Conservation (phyloP, 1,284 basidiomycete genomes). For the Tremellales sp. region DNA sequence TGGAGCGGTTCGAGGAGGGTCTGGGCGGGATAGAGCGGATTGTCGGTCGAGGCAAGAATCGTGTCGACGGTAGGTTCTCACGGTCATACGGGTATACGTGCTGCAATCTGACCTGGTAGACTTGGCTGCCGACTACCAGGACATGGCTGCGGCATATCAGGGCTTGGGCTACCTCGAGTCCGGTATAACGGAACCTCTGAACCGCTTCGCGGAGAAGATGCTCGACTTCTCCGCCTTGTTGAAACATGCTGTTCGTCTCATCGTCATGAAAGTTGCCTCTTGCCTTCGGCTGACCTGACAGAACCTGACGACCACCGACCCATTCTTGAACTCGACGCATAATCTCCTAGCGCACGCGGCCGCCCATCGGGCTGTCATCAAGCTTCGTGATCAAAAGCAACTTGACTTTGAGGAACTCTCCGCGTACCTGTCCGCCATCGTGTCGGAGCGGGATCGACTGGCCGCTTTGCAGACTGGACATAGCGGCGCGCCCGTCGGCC, state of each 20-base stretch:
- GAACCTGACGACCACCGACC: constrained; percentile 81
- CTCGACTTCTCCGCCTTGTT: constrained; percentile 84
- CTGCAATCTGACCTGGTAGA: constrained; percentile 55
- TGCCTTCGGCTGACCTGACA: constrained; percentile 35
- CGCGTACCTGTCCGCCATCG: constrained; percentile 87
- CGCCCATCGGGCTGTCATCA: constrained; percentile 84
- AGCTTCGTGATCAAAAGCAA: constrained; percentile 95
- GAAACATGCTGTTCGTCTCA: constrained; percentile 64
- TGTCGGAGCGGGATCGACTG: constrained; percentile 84
- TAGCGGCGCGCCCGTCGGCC: constrained; percentile 55
- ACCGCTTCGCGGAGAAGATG: constrained; percentile 91
- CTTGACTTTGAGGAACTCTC: constrained; percentile 97
- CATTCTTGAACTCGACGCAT: constrained; percentile 82
- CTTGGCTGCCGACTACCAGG: constrained; percentile 93
- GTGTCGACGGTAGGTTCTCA: constrained; percentile 74
- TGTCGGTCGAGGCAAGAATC: constrained; percentile 66
- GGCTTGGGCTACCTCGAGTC: constrained; percentile 96
- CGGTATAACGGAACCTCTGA: constrained; percentile 93
- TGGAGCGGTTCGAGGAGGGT: constrained; percentile 94
- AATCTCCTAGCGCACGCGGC: constrained; percentile 83
- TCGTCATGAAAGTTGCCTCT: not conserved
- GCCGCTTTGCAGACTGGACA: constrained; percentile 68
- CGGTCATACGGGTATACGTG: not conserved
- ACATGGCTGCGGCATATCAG: constrained; percentile 90
- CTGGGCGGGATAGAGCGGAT: constrained; percentile 74